Evolutionary conservation across 768 basidiomycete genomes (phyloP), one percentile per base, ranked within the genome.

Genomic region (Suillus weaverae): DNA sequence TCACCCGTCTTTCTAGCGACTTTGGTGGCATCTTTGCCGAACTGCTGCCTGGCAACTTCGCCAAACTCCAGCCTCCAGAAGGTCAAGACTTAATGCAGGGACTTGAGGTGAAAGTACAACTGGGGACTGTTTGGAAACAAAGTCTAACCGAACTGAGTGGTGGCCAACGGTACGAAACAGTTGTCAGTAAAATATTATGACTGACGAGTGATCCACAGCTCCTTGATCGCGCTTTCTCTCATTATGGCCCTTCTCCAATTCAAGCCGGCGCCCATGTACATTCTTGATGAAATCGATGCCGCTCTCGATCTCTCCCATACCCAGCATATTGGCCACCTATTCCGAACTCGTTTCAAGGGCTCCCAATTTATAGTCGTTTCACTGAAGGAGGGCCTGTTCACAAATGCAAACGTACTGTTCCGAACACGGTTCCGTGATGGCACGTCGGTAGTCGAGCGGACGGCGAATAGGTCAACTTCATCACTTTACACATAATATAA

Each of bases 241-340:
- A 99, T 99, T 81, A 97, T 99, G 95, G 92, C 97, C 0, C 86
- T 99, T 20, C 87, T 99, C n/a, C 95, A 98, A 75, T 98, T 98
- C 85, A 98, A 98, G 73, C 96, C 97, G 9, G 96, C 97, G 18
- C 97, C 95, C 3, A 95, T 99, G 94, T 99, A 99, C 77, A 99
- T 99, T 73, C 86, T 99, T 10, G 97, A 99, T 78, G 97, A 99
- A 78, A 97, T 99, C 67, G 97, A 99, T 76, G 96, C 97, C 0
- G 97, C 97, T 9, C 85, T 99, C 33, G 97, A 99, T 78, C 81
- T 99, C 14, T 96, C 94, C 35, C 95, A 97, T 70, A 97, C 94
- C 2, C 95, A 99, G 71, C 94, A 99, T 76, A 98, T 99, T 65
- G 97, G 97, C 36, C 94, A 95, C 69, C 86, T 99, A n/a, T 99